Percentiles rank a stretch among this genome's conserved stretches.
Evolutionary conservation across 2,329 filamentous ascomycete species (phyloP).

Genomic region (Lachnellula willkommii): DNA sequence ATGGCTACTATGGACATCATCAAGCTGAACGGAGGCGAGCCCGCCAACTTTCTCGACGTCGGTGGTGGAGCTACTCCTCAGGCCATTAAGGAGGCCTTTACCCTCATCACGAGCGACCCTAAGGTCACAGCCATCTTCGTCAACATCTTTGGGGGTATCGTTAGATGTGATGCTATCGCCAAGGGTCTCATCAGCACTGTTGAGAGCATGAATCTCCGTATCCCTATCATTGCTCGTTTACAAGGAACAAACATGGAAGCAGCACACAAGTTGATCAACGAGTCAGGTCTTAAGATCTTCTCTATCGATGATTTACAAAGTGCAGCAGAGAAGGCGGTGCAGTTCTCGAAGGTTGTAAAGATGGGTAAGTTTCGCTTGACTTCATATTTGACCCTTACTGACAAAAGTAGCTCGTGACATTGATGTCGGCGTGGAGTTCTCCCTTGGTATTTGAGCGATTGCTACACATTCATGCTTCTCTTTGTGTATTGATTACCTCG

Average conservation of each 20-base stretch:
- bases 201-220: constrained; percentile 89
- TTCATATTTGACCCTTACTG: constrained; percentile 12
- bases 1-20: constrained; percentile 99
- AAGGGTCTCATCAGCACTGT: constrained; percentile 94
- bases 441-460: constrained; percentile 69
- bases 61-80: constrained; percentile 95
- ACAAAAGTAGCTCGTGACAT: constrained; percentile 72
- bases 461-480: constrained; percentile 18
- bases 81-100: constrained; percentile 95
- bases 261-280: constrained; percentile 89
- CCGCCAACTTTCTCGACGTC: constrained; percentile 98
- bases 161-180: constrained; percentile 95
- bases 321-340: constrained; percentile 95
- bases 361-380: constrained; percentile 60
- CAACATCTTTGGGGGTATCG: constrained; percentile 99
- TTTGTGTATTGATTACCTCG: constrained; percentile 31
- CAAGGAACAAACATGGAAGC: constrained; percentile 98
- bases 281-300: constrained; percentile 99
- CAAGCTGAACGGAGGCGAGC: constrained; percentile 94
- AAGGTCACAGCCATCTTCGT: constrained; percentile 99
- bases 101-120: constrained; percentile 95
- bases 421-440: constrained; percentile 94
- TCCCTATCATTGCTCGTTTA: constrained; percentile 92
- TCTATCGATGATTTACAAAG: constrained; percentile 97
- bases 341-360: constrained; percentile 99